Evolutionary conservation across 2,329 filamentous ascomycete species (phyloP), one percentile per base, ranked within the genome.

Genomic region (Chaetoscypha palmicola): DNA sequence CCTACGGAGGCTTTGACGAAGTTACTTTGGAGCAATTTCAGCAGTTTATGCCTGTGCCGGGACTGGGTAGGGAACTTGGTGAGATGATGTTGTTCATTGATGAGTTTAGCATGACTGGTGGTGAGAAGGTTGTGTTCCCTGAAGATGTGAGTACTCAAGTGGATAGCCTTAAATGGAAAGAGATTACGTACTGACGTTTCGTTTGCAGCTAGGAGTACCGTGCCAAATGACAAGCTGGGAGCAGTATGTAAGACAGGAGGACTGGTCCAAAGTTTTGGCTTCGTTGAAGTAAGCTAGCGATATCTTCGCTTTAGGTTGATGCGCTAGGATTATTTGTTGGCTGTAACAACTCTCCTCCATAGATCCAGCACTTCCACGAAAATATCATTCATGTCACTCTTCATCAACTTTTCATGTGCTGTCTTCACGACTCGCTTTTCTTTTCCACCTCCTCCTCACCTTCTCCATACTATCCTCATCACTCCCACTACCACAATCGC

Each of bases 51-150:
- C 58, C 23, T 52, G 55, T n/a, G 46, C 45, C 45, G 1, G 49
- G 50, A 8, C 22, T 52, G 17, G 53, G 52, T 3, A 47, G 35
- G 12, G 64, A 67, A 45, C 38, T 66, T 14, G 59, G 53, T 1
- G 62, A 66, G 44, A 66, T 64, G 57, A 60, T 59, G 38, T 46
- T 45, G 5, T 54, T 56, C 32, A 48, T 44, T 28, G 43, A 48
- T 34, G 49, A 51, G 31, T 65, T 59, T 51, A 64, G 64, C 1
- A 67, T 64, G 42, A 55, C 61, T 45, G 64, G 64, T 39, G 41
- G 62, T 9, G 52, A 56, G 5, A 51, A 51, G 31, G 52, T 63
- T 5, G 47, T 65, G 2, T 56, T 60, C 47, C 59, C 60, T 23
- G 42, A 32, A 17, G 42, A 54, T 45, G 50, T 54, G 19, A 49